Base-by-base conservation (phyloP, 148 eudicot species). In the Rhododendron griersonianum region DNA sequence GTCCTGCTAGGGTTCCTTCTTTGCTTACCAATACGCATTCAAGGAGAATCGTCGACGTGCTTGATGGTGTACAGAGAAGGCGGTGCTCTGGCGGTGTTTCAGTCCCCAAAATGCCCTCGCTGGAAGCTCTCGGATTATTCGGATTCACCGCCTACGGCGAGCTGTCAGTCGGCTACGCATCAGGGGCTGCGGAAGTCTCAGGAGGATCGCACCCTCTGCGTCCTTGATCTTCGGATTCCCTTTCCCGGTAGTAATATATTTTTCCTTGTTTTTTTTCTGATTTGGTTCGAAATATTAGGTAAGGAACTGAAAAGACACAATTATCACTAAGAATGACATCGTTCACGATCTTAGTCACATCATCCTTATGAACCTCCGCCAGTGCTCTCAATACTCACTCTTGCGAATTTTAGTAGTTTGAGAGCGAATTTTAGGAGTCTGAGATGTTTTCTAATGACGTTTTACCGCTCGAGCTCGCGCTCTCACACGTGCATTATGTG, bases 11-110 rank as follows among this genome's bases (percentile, higher is more conserved):
- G 91, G 86, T 82, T 89, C 59, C 2, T 81, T 1, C 57, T 91
- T 7, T 75, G 55, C 39, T 11, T 76, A 75, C 45, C 48, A n/a
- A 67, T 25, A 3, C 21, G 44, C 18, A 63, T 57, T 84, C 78
- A 65, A 71, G 94, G 91, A 41, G 99, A 97, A 90, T 95, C 99
- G 23, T 89, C 93, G 47, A 91, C 92, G 69, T 97, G 99, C 89
- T 86, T 94, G 88, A 87, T 83, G 90, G 98, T 95, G 69, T 97
- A 97, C 94, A 91, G 86, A 57, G 94, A 94, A 84, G 99, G 99
- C 74, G 99, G 99, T 84, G 98, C 99, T 55, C 95, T 96, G 82
- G 99, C 98, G 82, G 98, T 97, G 71, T 94, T 97, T 82, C 90
- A 92, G 83, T 97, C 98, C 82, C 98, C 99, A 19, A 95, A 95